A percentile compares a stretch with the other conserved stretches of the same genome.
phyloP scores from a whole-genome alignment of 2,329 filamentous ascomycete genomes.

The Zalaria obscura region DNA sequence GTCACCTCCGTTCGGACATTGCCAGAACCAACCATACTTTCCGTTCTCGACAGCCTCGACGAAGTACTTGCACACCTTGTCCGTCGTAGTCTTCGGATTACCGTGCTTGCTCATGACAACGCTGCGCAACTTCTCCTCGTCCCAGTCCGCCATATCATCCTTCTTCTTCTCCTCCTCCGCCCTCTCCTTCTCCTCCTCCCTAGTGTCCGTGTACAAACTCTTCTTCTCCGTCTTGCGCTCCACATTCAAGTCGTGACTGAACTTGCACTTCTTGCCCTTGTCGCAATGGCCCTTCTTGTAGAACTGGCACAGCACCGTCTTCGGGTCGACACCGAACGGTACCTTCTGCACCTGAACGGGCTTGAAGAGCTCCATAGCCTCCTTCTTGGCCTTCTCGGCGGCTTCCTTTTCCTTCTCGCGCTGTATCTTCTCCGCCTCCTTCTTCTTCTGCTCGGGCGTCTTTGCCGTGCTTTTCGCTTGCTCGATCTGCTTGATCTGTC shows the following conservation, averaged over 20 bases:
- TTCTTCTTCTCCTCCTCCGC: conserved; percentile 60
- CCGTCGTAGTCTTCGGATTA: conserved; percentile 86
- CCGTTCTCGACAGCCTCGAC: conserved; percentile 94
- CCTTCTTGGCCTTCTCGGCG: conserved; percentile 68
- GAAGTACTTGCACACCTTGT: conserved; percentile 99
- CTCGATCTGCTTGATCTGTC: conserved; percentile 72
- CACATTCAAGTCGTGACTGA: conserved; percentile 77
- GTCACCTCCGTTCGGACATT: conserved; percentile 88
- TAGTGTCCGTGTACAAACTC: conserved; percentile 75
- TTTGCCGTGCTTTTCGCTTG: conserved; percentile 60
- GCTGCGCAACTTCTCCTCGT: conserved; percentile 84
- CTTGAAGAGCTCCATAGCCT: conserved; percentile 71
- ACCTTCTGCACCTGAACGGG: conserved; percentile 96
- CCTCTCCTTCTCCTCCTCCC: conserved; percentile 57
- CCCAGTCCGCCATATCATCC: conserved; percentile 93
- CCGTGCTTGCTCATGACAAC: conserved; percentile 95
- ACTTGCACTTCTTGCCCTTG: conserved; percentile 95
- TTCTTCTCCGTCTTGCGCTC: conserved; percentile 89
- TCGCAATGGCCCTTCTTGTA: conserved; percentile 96
- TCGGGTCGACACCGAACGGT: conserved; percentile 92
- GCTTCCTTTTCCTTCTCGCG: conserved; percentile 83
- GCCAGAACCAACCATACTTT: conserved; percentile 99
- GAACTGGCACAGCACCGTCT: conserved; percentile 92
- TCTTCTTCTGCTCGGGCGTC: conserved; percentile 77
- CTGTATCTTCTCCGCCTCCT: conserved; percentile 47